Evolutionary conservation across 176 grass and related monocot species (phyloP).

Genomic region (Eragrostis nindensis): DNA sequence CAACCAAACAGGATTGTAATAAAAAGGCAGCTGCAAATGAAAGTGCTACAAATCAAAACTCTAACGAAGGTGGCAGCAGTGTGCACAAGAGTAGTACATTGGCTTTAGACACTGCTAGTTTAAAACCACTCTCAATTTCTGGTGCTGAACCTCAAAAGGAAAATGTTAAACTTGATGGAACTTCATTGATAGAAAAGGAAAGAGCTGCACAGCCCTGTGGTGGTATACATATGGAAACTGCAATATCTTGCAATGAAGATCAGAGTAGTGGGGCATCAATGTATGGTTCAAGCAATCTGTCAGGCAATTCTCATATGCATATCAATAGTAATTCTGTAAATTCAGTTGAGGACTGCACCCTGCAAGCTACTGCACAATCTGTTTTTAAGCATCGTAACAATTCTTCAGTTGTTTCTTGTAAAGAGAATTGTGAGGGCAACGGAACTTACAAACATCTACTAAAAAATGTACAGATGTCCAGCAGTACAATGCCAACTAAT

Average conservation of each 20-base stretch:
- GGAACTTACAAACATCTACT: not conserved
- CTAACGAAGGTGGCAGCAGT: slow-evolving; percentile 9
- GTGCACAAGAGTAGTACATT: slow-evolving; percentile 12
- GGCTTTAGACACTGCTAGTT: slow-evolving; percentile 21
- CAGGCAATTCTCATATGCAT: not conserved
- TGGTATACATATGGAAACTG: slow-evolving; percentile 16
- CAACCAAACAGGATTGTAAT: slow-evolving; percentile 42
- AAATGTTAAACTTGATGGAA: slow-evolving; percentile 18
- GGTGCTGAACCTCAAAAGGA: slow-evolving; percentile 21
- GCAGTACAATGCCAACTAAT: slow-evolving; percentile 26
- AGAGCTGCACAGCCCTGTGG: slow-evolving; percentile 3
- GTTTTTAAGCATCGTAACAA: not conserved
- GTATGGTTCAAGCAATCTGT: slow-evolving; percentile 4
- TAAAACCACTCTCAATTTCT: slow-evolving; percentile 33
- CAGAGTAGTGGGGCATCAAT: slow-evolving; percentile 1
- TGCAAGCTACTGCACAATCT: slow-evolving; percentile 5
- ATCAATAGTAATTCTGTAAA: slow-evolving; percentile 21
- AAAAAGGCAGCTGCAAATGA: slow-evolving; percentile 44
- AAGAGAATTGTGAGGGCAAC: not conserved
- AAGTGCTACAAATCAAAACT: slow-evolving; percentile 36
- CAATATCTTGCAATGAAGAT: slow-evolving; percentile 11
- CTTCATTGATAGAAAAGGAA: slow-evolving; percentile 16
- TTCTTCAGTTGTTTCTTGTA: slow-evolving; percentile 13
- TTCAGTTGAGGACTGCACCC: slow-evolving; percentile 14
- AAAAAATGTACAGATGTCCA: not conserved